A percentile compares a stretch with the other conserved stretches of the same genome.
phyloP scores from a whole-genome alignment of 805 yeast species.

The Yarrowia sp. region DNA sequence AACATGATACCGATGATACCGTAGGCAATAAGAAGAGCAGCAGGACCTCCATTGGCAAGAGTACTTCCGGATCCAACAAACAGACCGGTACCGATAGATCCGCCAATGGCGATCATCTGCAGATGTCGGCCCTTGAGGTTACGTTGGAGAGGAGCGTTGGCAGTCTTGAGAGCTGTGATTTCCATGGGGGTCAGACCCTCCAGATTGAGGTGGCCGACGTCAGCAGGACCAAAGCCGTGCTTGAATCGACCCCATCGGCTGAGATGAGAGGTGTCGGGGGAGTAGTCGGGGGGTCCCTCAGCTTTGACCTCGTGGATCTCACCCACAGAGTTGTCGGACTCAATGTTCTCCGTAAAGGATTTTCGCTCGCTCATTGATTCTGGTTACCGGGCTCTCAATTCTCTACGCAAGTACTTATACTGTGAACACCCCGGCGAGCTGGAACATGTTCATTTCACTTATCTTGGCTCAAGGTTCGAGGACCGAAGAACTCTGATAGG shows the following conservation, averaged over 20 bases:
- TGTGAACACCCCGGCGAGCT: neutral
- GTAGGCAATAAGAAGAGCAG: slow-evolving; percentile 50
- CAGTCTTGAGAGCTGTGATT: slow-evolving; percentile 33
- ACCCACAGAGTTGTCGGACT: slow-evolving; percentile 1
- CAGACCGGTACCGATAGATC: slow-evolving; percentile 74
- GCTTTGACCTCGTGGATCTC: slow-evolving; percentile 1
- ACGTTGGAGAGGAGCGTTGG: slow-evolving; percentile 54
- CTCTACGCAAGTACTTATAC: neutral
- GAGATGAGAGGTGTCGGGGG: slow-evolving; percentile 1
- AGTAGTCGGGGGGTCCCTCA: neutral
- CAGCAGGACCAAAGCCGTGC: slow-evolving; percentile 46
- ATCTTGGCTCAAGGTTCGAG: slow-evolving; percentile 2
- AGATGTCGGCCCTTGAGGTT: slow-evolving; percentile 39
- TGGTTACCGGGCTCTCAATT: neutral
- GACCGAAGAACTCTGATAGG: slow-evolving; percentile 5
- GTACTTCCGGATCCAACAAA: slow-evolving; percentile 52
- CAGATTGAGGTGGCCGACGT: slow-evolving; percentile 40
- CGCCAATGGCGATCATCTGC: slow-evolving; percentile 70
- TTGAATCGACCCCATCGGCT: slow-evolving; percentile 37
- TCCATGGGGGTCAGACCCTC: slow-evolving; percentile 36
- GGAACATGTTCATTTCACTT: slow-evolving; percentile 2
- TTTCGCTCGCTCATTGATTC: neutral
- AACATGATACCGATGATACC: slow-evolving; percentile 54
- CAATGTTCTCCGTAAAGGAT: slow-evolving; percentile 1
- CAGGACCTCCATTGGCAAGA: slow-evolving; percentile 50